phyloP scores from a whole-genome alignment of 495 filamentous ascomycete species.

The Neurospora sp. region DNA sequence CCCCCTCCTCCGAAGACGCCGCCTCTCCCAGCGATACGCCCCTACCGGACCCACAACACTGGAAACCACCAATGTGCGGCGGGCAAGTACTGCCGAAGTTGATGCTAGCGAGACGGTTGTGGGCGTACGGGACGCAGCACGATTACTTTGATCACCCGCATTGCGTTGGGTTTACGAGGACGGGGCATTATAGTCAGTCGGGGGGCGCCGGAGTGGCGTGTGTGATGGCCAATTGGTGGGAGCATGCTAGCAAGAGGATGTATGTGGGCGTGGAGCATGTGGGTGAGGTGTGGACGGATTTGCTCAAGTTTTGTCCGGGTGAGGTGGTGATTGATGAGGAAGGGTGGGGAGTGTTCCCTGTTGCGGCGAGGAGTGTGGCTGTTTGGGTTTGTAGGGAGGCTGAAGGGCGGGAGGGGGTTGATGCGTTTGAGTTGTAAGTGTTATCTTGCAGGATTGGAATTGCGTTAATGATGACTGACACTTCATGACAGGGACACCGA shows the following conservation, averaged over 20 bases:
- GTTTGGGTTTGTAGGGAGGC: constrained; percentile 52
- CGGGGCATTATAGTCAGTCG: constrained; percentile 22
- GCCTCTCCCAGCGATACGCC: constrained; percentile 47
- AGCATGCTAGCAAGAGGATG: constrained; percentile 41
- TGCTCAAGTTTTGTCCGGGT: constrained; percentile 41
- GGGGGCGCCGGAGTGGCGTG: constrained; percentile 44
- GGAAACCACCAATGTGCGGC: constrained; percentile 47
- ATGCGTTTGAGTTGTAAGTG: constrained; percentile 13
- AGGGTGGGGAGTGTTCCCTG: constrained; percentile 48
- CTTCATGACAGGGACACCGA: neutral
- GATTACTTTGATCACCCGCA: constrained; percentile 59
- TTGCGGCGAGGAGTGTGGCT: constrained; percentile 42
- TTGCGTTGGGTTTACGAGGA: constrained; percentile 60
- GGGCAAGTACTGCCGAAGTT: constrained; percentile 47
- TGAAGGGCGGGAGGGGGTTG: constrained; percentile 38
- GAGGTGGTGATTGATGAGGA: constrained; percentile 43
- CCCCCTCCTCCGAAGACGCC: constrained; percentile 69
- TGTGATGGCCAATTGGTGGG: constrained; percentile 47
- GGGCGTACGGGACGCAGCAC: constrained; percentile 58
- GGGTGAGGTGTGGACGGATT: constrained; percentile 52
- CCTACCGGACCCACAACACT: constrained; percentile 8
- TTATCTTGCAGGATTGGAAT: too few relatives aligned
- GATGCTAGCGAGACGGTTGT: constrained; percentile 54
- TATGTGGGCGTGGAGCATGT: constrained; percentile 48
- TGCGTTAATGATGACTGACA: too few relatives aligned